phyloP scores from a whole-genome alignment of 768 basidiomycete species.

The Tricholoma sp. region DNA sequence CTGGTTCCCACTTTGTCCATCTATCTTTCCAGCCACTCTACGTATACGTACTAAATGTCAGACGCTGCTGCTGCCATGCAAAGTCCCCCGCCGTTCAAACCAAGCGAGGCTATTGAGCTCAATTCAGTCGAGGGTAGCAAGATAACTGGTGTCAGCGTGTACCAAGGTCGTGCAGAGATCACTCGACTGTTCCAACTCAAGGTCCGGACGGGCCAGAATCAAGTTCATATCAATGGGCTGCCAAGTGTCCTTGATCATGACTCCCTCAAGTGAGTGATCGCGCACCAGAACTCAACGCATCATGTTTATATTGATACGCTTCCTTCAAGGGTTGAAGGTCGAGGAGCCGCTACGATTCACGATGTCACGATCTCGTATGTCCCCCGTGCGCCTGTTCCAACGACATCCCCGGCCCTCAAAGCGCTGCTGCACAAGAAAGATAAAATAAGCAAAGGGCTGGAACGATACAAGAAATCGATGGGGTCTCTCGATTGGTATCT shows the following conservation, averaged over 20 bases:
- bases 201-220: constrained; percentile 28
- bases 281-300: background rate
- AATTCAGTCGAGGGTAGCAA: constrained; percentile 23
- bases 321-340: constrained; percentile 27
- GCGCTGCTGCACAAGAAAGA: constrained; percentile 15
- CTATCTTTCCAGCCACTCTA: too few species aligned
- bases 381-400: constrained; percentile 2
- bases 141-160: constrained; percentile 30
- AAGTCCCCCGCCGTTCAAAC: constrained; percentile 10
- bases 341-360: constrained; percentile 30
- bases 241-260: constrained; percentile 24
- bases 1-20: too few species aligned
- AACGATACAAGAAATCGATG: constrained; percentile 19
- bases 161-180: constrained; percentile 32
- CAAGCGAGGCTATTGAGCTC: constrained; percentile 19
- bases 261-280: constrained; percentile 23
- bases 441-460: constrained; percentile 15
- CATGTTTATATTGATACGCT: background rate
- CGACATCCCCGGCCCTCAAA: constrained; percentile 19
- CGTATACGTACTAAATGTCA: too few species aligned
- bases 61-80: background rate
- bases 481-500: constrained; percentile 23
- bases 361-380: constrained; percentile 27
- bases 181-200: constrained; percentile 27
- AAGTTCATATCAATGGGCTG: constrained; percentile 27